Base-by-base conservation (phyloP, 495 filamentous ascomycete species). In the Chaetomium fimeti region DNA sequence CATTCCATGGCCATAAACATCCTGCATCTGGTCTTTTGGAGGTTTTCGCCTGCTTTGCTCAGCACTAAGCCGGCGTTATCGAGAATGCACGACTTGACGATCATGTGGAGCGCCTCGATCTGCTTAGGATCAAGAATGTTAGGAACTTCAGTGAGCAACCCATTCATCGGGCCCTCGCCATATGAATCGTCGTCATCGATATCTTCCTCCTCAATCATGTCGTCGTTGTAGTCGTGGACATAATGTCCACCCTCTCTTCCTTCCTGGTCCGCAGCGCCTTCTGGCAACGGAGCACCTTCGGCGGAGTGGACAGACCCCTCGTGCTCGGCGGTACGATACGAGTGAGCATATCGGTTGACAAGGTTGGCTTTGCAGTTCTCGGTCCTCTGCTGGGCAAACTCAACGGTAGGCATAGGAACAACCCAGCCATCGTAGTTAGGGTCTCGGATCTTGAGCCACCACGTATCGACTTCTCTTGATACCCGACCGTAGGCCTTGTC, bases 71-170 rank as follows among this genome's bases (percentile, higher is more conserved):
- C 82, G 3, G 86, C 81, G 18, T 84, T 88, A 69, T 88, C 87
- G 20, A 93, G 87, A 57, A 96, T 94, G 64, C 91, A 92, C 9
- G 88, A 89, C 73, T 96, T 93, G 63, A 96, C 86, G 49, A 95
- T 92, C 91, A 97, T 95, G 51, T 94, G 92, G 61, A 97, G 78
- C 8, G 92, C 91, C 74, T 96, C 92, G 53, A 97, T 97, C 75
- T 97, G 93, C 51, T 89, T 90, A 0, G 93, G 92, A 29, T 92
- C 92, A 18, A 97, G 81, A 20, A 96, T 92, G 62, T 96, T 88
- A n/a, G 93, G 93, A 29, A 97, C 89, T 73, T 96, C 93, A 5
- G 92, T 96, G 45, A 97, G 75, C 5, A 97, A 78, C 36, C 93
- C 93, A 32, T 89, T 89, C 74, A 96, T 88, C 49, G 89, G 91